Base-by-base conservation (phyloP, 495 filamentous ascomycete genomes). In the Pyrenula aspistea region DNA sequence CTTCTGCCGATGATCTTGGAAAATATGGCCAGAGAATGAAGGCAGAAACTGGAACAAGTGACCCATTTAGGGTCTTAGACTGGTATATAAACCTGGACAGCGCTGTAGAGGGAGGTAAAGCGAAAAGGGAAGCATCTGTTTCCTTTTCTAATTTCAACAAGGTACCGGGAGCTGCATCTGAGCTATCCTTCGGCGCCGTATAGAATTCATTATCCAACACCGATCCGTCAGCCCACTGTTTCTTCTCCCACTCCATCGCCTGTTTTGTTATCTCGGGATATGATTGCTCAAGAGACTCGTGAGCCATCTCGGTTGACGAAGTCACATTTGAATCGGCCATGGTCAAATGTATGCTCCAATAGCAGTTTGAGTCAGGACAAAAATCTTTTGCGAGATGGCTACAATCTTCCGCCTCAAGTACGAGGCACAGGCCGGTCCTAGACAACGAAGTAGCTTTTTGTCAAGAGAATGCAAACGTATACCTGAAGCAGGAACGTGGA, bases 11-110 rank as follows among this genome's bases (percentile, higher is more conserved):
- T 15, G 10, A 20, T 20, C 59, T 59, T 10, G 71, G 67, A 10
- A 56, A 53, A 60, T 68, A 77, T 0, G 77, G 77, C 69, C 72
- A 75, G 12, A 76, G 72, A 47, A 79, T 62, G 59, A 66, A 78
- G 2, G 66, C 77, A 0, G 77, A 75, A 0, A 68, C 67, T 0
- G 77, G 77, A 12, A 79, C 60, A 0, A 63, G 25, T 19, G 67
- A 68, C 22, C 76, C 75, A 54, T 76, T 73, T 48, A 73, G 55
- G 47, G 61, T 68, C 15, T 62, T 58, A 12, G 70, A 71, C 15
- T 69, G 66, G 60, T 76, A 81, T 1, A 77, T 53, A 60, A 79
- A 65, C 20, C 71, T 69, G 20, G 72, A 77, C 11, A 74, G 54
- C 8, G 69, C 65, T 2, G 67, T 66, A 25, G 59, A 53, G 3